Evolutionary conservation across 306 rosid species (phyloP), one percentile per base, ranked within the genome.

Genomic region (Glycine latifolia): DNA sequence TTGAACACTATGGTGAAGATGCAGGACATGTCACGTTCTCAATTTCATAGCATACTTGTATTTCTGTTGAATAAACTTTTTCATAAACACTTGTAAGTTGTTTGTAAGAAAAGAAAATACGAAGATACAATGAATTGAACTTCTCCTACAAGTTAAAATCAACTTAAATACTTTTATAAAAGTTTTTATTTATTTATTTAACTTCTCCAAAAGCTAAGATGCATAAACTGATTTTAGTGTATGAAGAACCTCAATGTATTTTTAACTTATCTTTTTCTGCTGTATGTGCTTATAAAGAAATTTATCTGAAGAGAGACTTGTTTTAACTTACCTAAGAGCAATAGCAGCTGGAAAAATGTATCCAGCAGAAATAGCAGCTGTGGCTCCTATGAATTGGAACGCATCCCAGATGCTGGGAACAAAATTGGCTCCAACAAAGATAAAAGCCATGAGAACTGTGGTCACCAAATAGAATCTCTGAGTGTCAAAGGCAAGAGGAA

Each of bases 331-430:
- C 67, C 67, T 61, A 31, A 61, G 67, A 61, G 67, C 67, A 61
- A 61, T 61, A 31, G 67, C 67, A 26, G 67, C 67, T 61, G 67
- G 67, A 61, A 61, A 61, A 31, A 61, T 61, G 67, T 26, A 61
- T 10, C 43, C 67, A 61, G 15, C 15, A 31, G 67, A 26, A 26
- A 61, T 37, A 31, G 67, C 67, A 61, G 67, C 67, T 3, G 67
- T 61, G 67, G 43, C 67, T 3, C 67, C 67, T 3, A 61, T 61
- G 67, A 61, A 61, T 61, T 61, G 67, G 43, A 61, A 61, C 8
- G 67, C 67, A 61, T 61, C 67, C 67, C 67, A 61, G n/a, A 61
- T 61, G 67, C 67, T 61, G 43, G 67, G 67, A 61, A 61, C 67
- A 61, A 61, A 61, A 61, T 26, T 61, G 67, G 67, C 67, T 61